phyloP scores from a whole-genome alignment of 805 yeast genomes.

The Starmerella gropengiesseri region DNA sequence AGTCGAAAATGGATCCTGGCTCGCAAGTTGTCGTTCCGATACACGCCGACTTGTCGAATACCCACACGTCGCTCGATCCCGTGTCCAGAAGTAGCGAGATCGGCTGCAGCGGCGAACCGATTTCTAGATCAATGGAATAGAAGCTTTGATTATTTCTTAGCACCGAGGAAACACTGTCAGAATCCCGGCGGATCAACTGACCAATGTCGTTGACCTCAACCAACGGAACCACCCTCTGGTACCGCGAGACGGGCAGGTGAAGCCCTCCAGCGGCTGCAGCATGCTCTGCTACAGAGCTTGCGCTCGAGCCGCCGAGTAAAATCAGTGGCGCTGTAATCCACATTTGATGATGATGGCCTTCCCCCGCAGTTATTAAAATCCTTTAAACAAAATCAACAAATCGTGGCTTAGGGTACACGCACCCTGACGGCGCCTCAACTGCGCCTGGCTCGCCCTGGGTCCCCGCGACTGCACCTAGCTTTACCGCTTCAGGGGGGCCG shows the following conservation, averaged over 20 bases:
- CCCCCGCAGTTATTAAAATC: too few species aligned
- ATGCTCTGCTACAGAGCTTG: too few species aligned
- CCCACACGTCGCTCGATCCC: slow-evolving; percentile 69
- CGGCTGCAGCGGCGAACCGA: slow-evolving; percentile 51
- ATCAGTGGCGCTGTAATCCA: too few species aligned
- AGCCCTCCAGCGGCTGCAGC: too few species aligned
- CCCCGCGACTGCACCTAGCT: too few species aligned
- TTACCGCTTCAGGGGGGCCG: too few species aligned
- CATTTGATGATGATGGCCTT: too few species aligned
- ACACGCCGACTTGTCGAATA: slow-evolving; percentile 32
- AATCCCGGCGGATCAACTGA: not conserved
- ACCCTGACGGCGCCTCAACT: too few species aligned
- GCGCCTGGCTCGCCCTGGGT: too few species aligned
- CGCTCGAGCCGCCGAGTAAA: too few species aligned
- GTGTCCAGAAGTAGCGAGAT: slow-evolving; percentile 55
- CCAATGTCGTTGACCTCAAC: not conserved
- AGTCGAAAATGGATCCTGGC: not conserved
- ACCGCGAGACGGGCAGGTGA: not conserved
- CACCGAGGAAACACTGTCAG: not conserved
- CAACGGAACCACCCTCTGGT: not conserved
- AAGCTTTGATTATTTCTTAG: not conserved
- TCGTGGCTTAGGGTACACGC: too few species aligned
- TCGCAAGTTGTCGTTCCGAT: slow-evolving; percentile 26
- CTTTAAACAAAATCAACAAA: too few species aligned
- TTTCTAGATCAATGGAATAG: slow-evolving; percentile 1